A percentile compares a stretch with the other conserved stretches of the same genome.
These are phyloP conservation scores for Phytophthora macrochlamydospora DNA, from an alignment of 352 stramenopile genomes.

Conservation along the genomic window DNA sequence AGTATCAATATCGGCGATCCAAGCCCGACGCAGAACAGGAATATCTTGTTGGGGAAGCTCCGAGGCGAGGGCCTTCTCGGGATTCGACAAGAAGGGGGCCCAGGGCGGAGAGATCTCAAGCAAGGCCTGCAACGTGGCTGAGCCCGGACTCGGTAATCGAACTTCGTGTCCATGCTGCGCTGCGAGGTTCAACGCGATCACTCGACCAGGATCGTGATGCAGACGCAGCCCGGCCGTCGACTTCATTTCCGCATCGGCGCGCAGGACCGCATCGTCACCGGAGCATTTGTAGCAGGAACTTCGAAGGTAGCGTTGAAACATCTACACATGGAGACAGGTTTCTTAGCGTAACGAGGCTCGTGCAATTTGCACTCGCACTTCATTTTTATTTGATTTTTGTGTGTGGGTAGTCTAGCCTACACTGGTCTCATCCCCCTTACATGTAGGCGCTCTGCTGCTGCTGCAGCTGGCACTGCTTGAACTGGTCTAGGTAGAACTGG, in stretches of 20 bases:
- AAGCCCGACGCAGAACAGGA: background rate
- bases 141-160: background rate
- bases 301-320: background rate
- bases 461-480: constrained; percentile 84
- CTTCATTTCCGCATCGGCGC: background rate
- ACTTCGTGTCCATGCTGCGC: background rate
- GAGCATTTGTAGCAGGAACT: background rate
- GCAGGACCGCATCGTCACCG: background rate
- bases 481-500: constrained; percentile 90
- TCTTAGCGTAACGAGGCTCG: background rate
- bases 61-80: too few relatives aligned
- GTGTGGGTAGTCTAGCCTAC: background rate
- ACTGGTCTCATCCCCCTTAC: constrained; percentile 29
- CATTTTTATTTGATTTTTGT: too few relatives aligned
- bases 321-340: background rate
- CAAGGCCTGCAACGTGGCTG: too few relatives aligned
- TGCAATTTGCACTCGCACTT: too few relatives aligned
- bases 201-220: background rate
- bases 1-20: background rate
- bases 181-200: background rate
- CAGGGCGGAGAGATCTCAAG: too few relatives aligned
- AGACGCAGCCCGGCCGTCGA: background rate
- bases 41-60: too few relatives aligned
- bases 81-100: too few relatives aligned
- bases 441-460: constrained; percentile 74